phyloP scores from a whole-genome alignment of 495 filamentous ascomycete genomes.

The Glarea lozoyensis region DNA sequence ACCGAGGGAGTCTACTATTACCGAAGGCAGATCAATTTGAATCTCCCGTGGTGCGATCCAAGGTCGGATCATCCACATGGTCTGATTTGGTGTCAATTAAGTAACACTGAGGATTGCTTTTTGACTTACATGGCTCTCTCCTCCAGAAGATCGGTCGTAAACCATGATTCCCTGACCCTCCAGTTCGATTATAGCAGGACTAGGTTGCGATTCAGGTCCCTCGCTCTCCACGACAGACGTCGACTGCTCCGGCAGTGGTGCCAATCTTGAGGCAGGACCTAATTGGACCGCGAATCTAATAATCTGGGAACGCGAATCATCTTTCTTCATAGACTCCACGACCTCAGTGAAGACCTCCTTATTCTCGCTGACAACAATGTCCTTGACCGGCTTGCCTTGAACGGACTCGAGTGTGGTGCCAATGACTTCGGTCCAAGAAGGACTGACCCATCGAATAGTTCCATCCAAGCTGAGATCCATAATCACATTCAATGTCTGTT shows the following conservation, averaged over 20 bases:
- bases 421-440: constrained; percentile 92
- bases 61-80: constrained; percentile 99
- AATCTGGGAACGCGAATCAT: constrained; percentile 88
- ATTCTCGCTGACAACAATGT: constrained; percentile 67
- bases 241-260: constrained; percentile 30
- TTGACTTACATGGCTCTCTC: constrained; percentile 76
- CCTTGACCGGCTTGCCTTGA: constrained; percentile 66
- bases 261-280: constrained; percentile 63
- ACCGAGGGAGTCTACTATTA: constrained; percentile 91
- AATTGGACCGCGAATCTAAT: constrained; percentile 74
- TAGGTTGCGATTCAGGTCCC: constrained; percentile 23
- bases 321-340: constrained; percentile 79
- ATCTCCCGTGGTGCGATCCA: constrained; percentile 81
- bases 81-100: constrained; percentile 43
- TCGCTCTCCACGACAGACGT: constrained; percentile 36
- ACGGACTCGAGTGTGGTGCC: constrained; percentile 68
- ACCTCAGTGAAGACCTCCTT: constrained; percentile 70
- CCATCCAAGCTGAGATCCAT: constrained; percentile 85
- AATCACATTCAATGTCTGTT: constrained; percentile 93
- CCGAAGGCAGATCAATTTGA: constrained; percentile 82
- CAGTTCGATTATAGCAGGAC: constrained; percentile 55
- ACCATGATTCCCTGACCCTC: constrained; percentile 98
- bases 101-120: not conserved
- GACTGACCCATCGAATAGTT: constrained; percentile 87
- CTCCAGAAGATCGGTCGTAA: constrained; percentile 79